A percentile compares a stretch with the other conserved stretches of the same genome.
These are phyloP conservation scores for Scheffersomyces illinoinensis DNA, from an alignment of 1,139 yeast genomes.

Conservation along the genomic window DNA sequence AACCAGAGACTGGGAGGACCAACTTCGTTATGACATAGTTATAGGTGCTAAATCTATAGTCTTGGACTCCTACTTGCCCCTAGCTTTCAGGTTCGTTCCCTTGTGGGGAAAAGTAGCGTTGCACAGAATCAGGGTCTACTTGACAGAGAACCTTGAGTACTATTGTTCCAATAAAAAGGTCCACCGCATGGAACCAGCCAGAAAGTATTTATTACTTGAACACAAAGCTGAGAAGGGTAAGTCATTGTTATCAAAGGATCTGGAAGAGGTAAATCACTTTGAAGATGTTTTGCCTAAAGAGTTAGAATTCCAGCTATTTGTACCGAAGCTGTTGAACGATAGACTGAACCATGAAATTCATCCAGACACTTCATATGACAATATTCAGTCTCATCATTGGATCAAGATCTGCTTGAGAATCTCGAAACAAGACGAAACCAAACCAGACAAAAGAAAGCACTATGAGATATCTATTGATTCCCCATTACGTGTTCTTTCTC, in stretches of 20 bases:
- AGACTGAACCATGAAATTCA: conserved; percentile 51
- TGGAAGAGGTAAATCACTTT: conserved; percentile 31
- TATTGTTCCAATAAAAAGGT: conserved; percentile 83
- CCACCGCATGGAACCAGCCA: conserved; percentile 87
- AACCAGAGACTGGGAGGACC: conserved; percentile 91
- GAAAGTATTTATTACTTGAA: conserved; percentile 76
- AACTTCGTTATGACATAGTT: conserved; percentile 82
- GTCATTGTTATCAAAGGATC: conserved; percentile 33
- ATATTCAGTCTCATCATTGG: conserved; percentile 91
- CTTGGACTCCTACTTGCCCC: conserved; percentile 78
- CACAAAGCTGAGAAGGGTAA: conserved; percentile 65
- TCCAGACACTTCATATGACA: conserved; percentile 78
- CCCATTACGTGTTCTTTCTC: conserved; percentile 75
- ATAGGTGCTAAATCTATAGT: conserved; percentile 87
- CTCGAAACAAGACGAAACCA: conserved; percentile 60
- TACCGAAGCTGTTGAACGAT: conserved; percentile 64
- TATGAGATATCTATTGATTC: conserved; percentile 91
- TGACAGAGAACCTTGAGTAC: conserved; percentile 89
- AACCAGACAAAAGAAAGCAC: conserved; percentile 68
- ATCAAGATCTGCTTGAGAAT: conserved; percentile 81
- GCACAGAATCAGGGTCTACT: conserved; percentile 80
- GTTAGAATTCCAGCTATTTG: conserved; percentile 78
- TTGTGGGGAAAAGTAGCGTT: conserved; percentile 78
- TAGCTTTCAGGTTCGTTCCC: conserved; percentile 82
- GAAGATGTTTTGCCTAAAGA: conserved; percentile 53